Percentiles rank a stretch among this genome's conserved stretches.
phyloP scores from a whole-genome alignment of 129 eudicot genomes.

The Chrysanthemum lavandulifolium region DNA sequence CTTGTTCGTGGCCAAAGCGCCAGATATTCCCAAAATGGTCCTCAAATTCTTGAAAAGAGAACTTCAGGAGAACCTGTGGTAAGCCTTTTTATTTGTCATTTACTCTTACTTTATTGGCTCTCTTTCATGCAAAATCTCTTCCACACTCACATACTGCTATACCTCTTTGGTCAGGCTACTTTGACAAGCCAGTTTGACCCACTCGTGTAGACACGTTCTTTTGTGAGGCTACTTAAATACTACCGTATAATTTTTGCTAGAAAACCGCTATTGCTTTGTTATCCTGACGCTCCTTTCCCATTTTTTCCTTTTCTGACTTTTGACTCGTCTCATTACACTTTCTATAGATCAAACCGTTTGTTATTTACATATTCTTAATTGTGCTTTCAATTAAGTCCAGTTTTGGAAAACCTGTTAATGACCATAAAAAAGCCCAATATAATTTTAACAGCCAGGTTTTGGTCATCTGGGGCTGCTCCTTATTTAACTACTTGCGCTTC shows the following conservation, averaged over 20 bases:
- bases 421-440: not conserved
- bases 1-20: conserved; percentile 68
- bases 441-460: not conserved
- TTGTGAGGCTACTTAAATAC: no score
- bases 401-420: not conserved
- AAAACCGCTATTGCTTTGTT: no score
- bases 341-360: not conserved
- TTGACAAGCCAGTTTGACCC: not conserved
- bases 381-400: not conserved
- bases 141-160: not conserved
- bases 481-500: not conserved
- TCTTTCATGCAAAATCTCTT: conserved; percentile 10
- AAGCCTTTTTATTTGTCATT: conserved; percentile 1
- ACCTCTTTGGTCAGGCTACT: not conserved
- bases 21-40: conserved; percentile 44
- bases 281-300: no score
- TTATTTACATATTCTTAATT: not conserved
- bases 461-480: not conserved
- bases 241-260: no score
- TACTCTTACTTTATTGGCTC: not conserved
- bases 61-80: conserved; percentile 37
- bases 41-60: conserved; percentile 34
- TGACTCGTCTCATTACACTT: not conserved
- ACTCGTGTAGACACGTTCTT: no score
- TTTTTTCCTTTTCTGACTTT: no score